Conservation (phyloP, 2,329 filamentous ascomycete species). For the Penicillium expansum region DNA sequence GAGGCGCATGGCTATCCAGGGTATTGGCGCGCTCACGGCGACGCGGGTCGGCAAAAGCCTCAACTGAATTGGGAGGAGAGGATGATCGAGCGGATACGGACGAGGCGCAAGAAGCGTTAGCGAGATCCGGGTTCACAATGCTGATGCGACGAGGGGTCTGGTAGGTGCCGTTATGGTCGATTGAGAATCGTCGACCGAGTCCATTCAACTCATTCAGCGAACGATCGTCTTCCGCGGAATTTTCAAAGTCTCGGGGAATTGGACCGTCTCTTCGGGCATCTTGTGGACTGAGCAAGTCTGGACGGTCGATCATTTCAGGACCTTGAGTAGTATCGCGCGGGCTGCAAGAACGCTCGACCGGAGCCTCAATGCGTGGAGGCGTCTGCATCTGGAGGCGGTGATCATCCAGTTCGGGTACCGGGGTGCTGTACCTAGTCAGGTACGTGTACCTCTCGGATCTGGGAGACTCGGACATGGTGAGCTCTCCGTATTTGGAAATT, state of each 20-base stretch:
- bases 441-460: slow-evolving; percentile 62
- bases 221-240: slow-evolving; percentile 73
- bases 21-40: slow-evolving; percentile 74
- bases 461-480: slow-evolving; percentile 52
- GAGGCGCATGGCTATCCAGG: slow-evolving; percentile 57
- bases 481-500: not conserved
- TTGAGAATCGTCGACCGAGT: slow-evolving; percentile 39
- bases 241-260: slow-evolving; percentile 78
- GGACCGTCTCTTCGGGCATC: slow-evolving; percentile 47
- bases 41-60: slow-evolving; percentile 89
- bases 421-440: slow-evolving; percentile 61
- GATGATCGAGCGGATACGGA: slow-evolving; percentile 62
- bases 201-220: slow-evolving; percentile 37
- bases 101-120: slow-evolving; percentile 46
- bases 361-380: slow-evolving; percentile 32
- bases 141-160: slow-evolving; percentile 36
- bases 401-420: slow-evolving; percentile 72
- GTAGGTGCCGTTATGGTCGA: slow-evolving; percentile 41
- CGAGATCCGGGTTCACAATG: slow-evolving; percentile 39
- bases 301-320: slow-evolving; percentile 49
- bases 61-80: slow-evolving; percentile 94
- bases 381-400: slow-evolving; percentile 61
- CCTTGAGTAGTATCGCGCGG: slow-evolving; percentile 45
- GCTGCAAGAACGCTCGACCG: slow-evolving; percentile 37
- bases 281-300: slow-evolving; percentile 48